Evolutionary conservation across 306 rosid genomes (phyloP).

Genomic region (Oxytropis ochrocephala): DNA sequence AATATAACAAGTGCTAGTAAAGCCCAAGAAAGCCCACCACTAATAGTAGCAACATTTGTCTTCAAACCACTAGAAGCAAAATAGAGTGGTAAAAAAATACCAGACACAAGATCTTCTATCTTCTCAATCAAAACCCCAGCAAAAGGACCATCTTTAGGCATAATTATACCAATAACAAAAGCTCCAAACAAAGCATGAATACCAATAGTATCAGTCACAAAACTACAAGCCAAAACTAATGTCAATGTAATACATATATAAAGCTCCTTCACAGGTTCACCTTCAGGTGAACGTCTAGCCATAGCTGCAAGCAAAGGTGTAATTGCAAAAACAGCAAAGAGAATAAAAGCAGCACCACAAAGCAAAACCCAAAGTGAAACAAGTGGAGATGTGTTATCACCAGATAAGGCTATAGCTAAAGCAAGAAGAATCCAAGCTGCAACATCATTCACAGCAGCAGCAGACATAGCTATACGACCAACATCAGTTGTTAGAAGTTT

Average conservation of each 20-base stretch:
- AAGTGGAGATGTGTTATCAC: conserved; percentile 35
- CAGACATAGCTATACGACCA: conserved; percentile 68
- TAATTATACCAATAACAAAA: conserved; percentile 49
- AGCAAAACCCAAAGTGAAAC: conserved; percentile 60
- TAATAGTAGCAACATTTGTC: conserved; percentile 61
- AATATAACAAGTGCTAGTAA: conserved; percentile 47
- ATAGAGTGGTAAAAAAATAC: conserved; percentile 57
- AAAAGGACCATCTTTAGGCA: conserved; percentile 72
- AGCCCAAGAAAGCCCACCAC: conserved; percentile 58
- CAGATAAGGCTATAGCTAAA: conserved; percentile 61
- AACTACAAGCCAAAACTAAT: conserved; percentile 53
- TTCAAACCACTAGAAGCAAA: conserved; percentile 70
- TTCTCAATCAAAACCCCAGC: conserved; percentile 58
- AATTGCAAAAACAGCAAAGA: conserved; percentile 26
- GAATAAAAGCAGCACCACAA: conserved; percentile 30
- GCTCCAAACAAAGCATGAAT: conserved; percentile 77
- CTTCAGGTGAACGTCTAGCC: conserved; percentile 51
- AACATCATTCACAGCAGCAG: conserved; percentile 69
- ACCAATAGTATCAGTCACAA: conserved; percentile 58
- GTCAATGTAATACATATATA: conserved; percentile 52
- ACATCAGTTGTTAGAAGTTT: conserved; percentile 69
- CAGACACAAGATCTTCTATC: conserved; percentile 58
- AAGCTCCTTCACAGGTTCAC: conserved; percentile 66
- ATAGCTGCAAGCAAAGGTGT: conserved; percentile 38
- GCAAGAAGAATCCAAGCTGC: conserved; percentile 77